Percentiles rank a stretch among this genome's conserved stretches.
Evolutionary conservation across 345 rosid genomes (phyloP).

Genomic region (Arabidopsis suecica): DNA sequence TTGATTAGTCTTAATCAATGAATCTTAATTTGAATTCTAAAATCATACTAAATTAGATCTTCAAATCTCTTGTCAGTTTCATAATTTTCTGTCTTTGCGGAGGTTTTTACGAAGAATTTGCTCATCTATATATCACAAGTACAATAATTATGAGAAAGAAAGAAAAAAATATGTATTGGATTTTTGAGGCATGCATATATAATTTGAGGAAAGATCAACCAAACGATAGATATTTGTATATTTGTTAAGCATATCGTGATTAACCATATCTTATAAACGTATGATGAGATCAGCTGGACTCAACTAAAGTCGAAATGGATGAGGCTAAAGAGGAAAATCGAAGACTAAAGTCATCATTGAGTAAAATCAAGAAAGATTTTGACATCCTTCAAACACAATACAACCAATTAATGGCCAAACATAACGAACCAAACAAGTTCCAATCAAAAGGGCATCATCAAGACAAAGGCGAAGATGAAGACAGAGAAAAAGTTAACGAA

Average conservation of each 20-base stretch:
- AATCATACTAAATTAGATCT: constrained; percentile 21
- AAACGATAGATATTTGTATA: background rate
- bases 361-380: constrained; percentile 66
- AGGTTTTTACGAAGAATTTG: background rate
- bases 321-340: constrained; percentile 78
- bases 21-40: constrained; percentile 16
- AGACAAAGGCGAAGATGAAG: constrained; percentile 35
- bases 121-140: background rate
- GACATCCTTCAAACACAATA: constrained; percentile 62
- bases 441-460: constrained; percentile 47
- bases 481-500: constrained; percentile 47
- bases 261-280: background rate
- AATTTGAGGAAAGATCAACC: background rate
- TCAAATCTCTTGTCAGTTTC: background rate
- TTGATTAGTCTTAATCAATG: background rate
- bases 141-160: background rate
- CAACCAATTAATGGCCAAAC: constrained; percentile 49
- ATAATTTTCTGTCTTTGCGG: background rate
- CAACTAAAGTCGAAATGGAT: constrained; percentile 71
- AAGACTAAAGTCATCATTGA: constrained; percentile 63
- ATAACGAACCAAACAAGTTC: constrained; percentile 44
- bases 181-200: constrained; percentile 17
- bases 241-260: background rate
- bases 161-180: background rate
- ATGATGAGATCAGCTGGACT: constrained; percentile 61